Conservation (phyloP, 306 rosid species). For the Cicer arietinum region DNA sequence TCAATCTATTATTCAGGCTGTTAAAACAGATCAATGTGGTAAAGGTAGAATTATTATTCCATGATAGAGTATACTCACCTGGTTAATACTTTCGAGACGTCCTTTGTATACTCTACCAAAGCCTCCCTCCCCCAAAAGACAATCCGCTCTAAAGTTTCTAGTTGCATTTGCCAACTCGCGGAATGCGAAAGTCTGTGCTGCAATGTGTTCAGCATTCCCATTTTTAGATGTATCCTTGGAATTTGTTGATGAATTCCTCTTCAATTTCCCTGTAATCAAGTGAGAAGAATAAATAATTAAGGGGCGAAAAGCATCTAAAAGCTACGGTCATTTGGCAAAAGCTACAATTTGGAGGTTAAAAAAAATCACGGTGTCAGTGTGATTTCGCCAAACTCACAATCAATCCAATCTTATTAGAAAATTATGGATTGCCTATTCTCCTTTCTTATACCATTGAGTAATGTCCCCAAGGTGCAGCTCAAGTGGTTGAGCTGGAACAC, state of each 20-base stretch:
- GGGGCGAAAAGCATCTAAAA: slow-evolving; percentile 13
- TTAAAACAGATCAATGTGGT: background rate
- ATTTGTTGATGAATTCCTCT: slow-evolving; percentile 61
- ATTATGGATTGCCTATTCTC: background rate
- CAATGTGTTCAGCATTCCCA: slow-evolving; percentile 75
- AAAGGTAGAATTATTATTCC: background rate
- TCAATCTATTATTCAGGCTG: slow-evolving; percentile 9
- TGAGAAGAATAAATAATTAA: slow-evolving; percentile 27
- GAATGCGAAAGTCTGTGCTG: slow-evolving; percentile 85
- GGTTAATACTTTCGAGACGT: slow-evolving; percentile 67
- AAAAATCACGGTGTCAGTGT: too few species aligned
- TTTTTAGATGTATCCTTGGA: slow-evolving; percentile 59
- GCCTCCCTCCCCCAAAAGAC: slow-evolving; percentile 90
- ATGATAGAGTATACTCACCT: slow-evolving; percentile 56
- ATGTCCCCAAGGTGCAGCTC: too few species aligned
- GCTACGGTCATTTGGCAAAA: too few species aligned
- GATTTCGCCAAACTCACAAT: too few species aligned
- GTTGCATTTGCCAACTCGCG: slow-evolving; percentile 92
- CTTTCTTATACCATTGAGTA: background rate
- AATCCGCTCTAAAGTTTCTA: slow-evolving; percentile 81
- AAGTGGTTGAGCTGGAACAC: too few species aligned
- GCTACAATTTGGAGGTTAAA: too few species aligned
- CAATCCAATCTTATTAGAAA: background rate
- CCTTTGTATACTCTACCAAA: slow-evolving; percentile 96
- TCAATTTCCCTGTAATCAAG: slow-evolving; percentile 56